Percentiles rank a stretch among this genome's conserved stretches.
Conservation (phyloP, 2,329 filamentous ascomycete genomes). For the Phialocephala sp. region DNA sequence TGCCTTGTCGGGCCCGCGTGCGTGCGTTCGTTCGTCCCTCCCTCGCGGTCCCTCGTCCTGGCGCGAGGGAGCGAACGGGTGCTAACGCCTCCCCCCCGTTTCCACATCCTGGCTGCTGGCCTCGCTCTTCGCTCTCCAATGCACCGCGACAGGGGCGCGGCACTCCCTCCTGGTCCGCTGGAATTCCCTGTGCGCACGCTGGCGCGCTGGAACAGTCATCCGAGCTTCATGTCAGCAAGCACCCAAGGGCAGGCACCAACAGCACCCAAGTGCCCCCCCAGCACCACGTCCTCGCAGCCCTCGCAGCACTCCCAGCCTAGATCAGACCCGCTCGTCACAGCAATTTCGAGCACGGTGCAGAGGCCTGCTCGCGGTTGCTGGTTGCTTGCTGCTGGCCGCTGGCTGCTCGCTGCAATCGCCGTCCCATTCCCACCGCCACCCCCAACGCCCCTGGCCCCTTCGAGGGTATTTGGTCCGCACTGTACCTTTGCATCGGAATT, state of each 20-base stretch:
- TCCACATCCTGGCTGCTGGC: background rate
- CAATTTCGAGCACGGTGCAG: background rate
- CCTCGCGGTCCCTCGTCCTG: background rate
- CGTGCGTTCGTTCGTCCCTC: background rate
- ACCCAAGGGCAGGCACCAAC: background rate
- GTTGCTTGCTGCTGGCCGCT: background rate
- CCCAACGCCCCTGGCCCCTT: background rate
- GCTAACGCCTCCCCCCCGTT: background rate
- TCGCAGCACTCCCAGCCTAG: too few relatives aligned
- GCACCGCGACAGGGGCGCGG: background rate
- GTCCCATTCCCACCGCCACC: slow-evolving; percentile 8
- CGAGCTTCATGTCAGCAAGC: slow-evolving; percentile 6
- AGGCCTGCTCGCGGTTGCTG: background rate
- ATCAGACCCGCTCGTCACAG: too few relatives aligned
- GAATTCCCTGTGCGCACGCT: slow-evolving; percentile 3
- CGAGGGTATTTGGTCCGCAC: background rate
- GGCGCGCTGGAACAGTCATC: slow-evolving; percentile 1
- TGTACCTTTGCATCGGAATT: slow-evolving; percentile 27
- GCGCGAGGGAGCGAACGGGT: slow-evolving; percentile 7
- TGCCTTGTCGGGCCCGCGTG: background rate
- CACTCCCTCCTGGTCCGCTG: background rate
- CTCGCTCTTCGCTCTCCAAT: background rate
- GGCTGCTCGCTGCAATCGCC: background rate
- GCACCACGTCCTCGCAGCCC: too few relatives aligned
- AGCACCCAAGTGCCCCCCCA: too few relatives aligned